Conservation (phyloP, 2,329 filamentous ascomycete species). For the Pestalotiopsis sp. region DNA sequence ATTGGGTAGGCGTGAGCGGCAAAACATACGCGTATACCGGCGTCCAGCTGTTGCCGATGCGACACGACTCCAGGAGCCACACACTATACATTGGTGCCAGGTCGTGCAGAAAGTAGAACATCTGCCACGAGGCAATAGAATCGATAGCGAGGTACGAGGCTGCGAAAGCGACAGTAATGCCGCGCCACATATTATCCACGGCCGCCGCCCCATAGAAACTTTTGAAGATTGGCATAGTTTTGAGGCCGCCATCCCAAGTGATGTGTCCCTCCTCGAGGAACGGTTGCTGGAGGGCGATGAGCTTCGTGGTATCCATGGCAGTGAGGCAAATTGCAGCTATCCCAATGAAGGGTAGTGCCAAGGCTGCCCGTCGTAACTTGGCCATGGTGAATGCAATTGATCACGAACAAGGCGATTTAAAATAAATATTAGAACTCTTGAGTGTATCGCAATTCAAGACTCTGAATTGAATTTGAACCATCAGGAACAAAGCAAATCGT, state of each 20-base stretch:
- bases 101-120: slow-evolving; percentile 25
- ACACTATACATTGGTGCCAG: slow-evolving; percentile 25
- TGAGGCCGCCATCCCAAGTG: slow-evolving; percentile 21
- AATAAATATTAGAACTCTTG: too few species aligned
- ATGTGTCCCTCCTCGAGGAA: slow-evolving; percentile 22
- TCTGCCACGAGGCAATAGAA: slow-evolving; percentile 25
- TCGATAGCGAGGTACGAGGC: slow-evolving; percentile 23
- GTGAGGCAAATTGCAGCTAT: neutral
- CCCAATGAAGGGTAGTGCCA: neutral
- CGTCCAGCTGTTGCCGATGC: slow-evolving; percentile 19
- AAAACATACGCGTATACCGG: slow-evolving; percentile 24
- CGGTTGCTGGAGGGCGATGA: slow-evolving; percentile 13
- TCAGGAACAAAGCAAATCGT: too few species aligned
- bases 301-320: neutral
- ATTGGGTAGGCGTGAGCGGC: too few species aligned
- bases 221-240: slow-evolving; percentile 18
- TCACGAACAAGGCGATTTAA: too few species aligned
- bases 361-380: too few species aligned
- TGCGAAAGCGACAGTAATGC: slow-evolving; percentile 21
- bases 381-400: too few species aligned
- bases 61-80: slow-evolving; percentile 25
- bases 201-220: slow-evolving; percentile 19
- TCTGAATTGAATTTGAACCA: too few species aligned
- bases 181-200: slow-evolving; percentile 23
- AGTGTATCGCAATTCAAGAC: too few species aligned